phyloP scores from a whole-genome alignment of 495 filamentous ascomycete species.

The Aspergillus mulundensis region DNA sequence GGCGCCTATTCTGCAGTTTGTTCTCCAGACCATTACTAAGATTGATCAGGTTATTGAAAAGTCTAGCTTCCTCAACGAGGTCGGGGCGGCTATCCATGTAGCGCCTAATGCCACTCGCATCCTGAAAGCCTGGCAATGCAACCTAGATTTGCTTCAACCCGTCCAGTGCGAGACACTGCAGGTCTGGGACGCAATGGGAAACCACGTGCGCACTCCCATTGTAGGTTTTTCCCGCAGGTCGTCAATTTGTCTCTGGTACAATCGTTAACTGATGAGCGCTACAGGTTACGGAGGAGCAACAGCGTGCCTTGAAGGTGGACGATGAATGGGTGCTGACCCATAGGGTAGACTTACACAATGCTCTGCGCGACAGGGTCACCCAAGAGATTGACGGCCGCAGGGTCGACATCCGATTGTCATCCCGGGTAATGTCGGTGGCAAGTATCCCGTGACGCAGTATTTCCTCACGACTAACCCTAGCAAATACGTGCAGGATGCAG shows the following conservation, averaged over 20 bases:
- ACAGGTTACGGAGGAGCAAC: conserved; percentile 19
- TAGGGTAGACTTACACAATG: conserved; percentile 49
- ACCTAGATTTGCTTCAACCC: conserved; percentile 29
- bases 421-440: conserved; percentile 24
- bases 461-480: neutral
- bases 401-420: conserved; percentile 31
- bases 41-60: conserved; percentile 42
- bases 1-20: neutral
- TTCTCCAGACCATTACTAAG: neutral
- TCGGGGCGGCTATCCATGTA: conserved; percentile 51
- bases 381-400: conserved; percentile 27
- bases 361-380: conserved; percentile 33
- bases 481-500: conserved; percentile 24
- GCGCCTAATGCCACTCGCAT: conserved; percentile 48
- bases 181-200: conserved; percentile 13
- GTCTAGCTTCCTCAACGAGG: conserved; percentile 45
- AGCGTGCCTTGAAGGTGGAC: conserved; percentile 11
- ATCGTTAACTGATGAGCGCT: neutral
- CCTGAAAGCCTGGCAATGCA: conserved; percentile 43
- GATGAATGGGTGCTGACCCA: conserved; percentile 35
- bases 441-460: neutral
- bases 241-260: neutral
- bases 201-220: conserved; percentile 4
- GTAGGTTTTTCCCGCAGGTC: conserved; percentile 5
- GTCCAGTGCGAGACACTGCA: conserved; percentile 13